phyloP scores from a whole-genome alignment of 352 stramenopile species.

The Phytophthora podocarpi region DNA sequence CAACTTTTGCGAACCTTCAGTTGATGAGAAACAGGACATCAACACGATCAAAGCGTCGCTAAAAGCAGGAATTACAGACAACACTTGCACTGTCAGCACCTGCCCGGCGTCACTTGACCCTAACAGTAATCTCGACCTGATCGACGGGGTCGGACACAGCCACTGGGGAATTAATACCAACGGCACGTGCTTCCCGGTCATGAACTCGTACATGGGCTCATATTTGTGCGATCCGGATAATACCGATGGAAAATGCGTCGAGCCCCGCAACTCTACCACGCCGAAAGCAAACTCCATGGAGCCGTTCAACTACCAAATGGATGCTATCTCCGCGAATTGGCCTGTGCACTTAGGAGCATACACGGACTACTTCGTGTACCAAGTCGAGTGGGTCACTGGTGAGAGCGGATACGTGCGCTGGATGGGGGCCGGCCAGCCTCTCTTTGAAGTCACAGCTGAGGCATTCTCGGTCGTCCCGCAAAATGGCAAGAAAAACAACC shows the following conservation, averaged over 20 bases:
- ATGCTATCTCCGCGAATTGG: slow-evolving; percentile 83
- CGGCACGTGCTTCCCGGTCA: slow-evolving; percentile 56
- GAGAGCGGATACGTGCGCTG: slow-evolving; percentile 66
- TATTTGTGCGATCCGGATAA: slow-evolving; percentile 67
- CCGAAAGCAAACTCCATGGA: slow-evolving; percentile 51
- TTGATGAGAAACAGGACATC: slow-evolving; percentile 25
- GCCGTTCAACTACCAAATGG: too few species aligned
- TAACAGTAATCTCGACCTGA: slow-evolving; percentile 41
- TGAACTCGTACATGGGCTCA: slow-evolving; percentile 65
- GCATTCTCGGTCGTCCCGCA: slow-evolving; percentile 54
- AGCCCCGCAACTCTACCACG: slow-evolving; percentile 36
- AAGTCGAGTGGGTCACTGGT: slow-evolving; percentile 79
- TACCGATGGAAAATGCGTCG: slow-evolving; percentile 32
- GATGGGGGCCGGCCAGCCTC: slow-evolving; percentile 51
- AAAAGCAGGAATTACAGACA: slow-evolving; percentile 39
- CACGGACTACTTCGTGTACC: slow-evolving; percentile 61
- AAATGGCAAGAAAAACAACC: slow-evolving; percentile 47
- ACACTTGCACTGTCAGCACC: slow-evolving; percentile 35
- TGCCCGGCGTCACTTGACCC: slow-evolving; percentile 52
- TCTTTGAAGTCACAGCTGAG: slow-evolving; percentile 66
- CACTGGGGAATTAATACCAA: slow-evolving; percentile 54
- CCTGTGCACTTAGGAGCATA: slow-evolving; percentile 65
- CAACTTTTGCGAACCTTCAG: slow-evolving; percentile 40
- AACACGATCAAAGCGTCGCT: slow-evolving; percentile 32
- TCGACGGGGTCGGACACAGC: slow-evolving; percentile 35